Base-by-base conservation (phyloP, 31 red algal genomes). In the Odonthalia washingtoniensis region DNA sequence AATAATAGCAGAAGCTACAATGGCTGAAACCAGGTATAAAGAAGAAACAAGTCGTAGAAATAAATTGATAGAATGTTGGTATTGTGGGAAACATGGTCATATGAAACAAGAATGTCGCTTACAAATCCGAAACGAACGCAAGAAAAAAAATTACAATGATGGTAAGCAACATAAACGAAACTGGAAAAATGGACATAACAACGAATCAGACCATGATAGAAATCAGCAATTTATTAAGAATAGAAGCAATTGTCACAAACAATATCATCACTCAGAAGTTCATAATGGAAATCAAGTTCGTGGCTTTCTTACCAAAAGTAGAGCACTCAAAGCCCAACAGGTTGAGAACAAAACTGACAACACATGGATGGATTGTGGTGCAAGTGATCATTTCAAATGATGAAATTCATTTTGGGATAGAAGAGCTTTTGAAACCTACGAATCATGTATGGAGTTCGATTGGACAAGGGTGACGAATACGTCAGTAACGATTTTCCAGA, bases 391-490 rank as follows among this genome's bases (percentile, higher is more conserved):
- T 57, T 57, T 57, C 21, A 57, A 14, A 57, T 57, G 49, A n/a
- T n/a, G n/a, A n/a, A n/a, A n/a, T n/a, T n/a, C n/a, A n/a, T n/a
- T n/a, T n/a, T n/a, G n/a, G 49, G 49, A 57, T 57, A 57, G 21
- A 57, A 9, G 49, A 9, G 21, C 21, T 14, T 57, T 57, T 57
- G 49, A 57, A 57, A 57, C 49, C 9, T 57, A 57, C 21, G 49
- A 57, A 57, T 21, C 49, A 57, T n/a, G 34, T 27, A 0, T 65
- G 27, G 5, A 35, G 0, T 68, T 35, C 53, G 79, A 31, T 35
- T 83, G 37, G 61, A 69, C 41, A 46, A 60, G 24, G 61, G 14
- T 21, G 49, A 21, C 9, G 79, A 0, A 60, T 42, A 83, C 61
- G 64, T 60, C 35, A 83, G 0, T 60, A 66, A 46, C 30, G 79